A percentile compares a stretch with the other conserved stretches of the same genome.
Conservation (phyloP, 495 filamentous ascomycete species). For the Penicillium daleae region DNA sequence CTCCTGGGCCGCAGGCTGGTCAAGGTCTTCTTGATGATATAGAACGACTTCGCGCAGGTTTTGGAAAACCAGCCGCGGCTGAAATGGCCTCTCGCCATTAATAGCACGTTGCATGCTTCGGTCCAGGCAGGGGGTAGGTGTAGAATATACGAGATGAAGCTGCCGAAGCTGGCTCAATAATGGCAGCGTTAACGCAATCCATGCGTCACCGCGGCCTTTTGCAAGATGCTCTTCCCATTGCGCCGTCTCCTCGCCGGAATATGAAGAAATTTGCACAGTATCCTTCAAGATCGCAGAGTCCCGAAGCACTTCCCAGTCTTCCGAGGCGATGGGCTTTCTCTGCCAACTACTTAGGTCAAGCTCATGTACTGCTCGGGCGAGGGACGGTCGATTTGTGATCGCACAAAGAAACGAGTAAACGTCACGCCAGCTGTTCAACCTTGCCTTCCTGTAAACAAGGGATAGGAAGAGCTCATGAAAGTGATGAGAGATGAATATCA, state of each 20-base stretch:
- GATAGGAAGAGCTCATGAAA: constrained; percentile 40
- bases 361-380: constrained; percentile 32
- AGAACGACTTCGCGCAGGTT: constrained; percentile 29
- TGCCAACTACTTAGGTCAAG: constrained; percentile 34
- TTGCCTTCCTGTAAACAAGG: constrained; percentile 29
- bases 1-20: neutral
- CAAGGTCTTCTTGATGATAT: constrained; percentile 20
- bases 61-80: constrained; percentile 22
- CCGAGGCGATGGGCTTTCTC: neutral
- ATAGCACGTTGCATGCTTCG: constrained; percentile 29
- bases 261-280: constrained; percentile 18
- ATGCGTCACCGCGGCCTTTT: constrained; percentile 31
- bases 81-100: constrained; percentile 25
- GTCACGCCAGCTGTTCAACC: constrained; percentile 24
- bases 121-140: constrained; percentile 25
- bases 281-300: constrained; percentile 9
- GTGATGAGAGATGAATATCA: constrained; percentile 35
- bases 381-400: constrained; percentile 27
- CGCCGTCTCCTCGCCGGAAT: constrained; percentile 26
- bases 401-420: constrained; percentile 31
- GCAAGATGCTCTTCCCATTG: constrained; percentile 34
- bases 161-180: constrained; percentile 32
- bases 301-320: constrained; percentile 11
- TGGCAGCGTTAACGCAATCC: constrained; percentile 37
- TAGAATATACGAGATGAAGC: constrained; percentile 31